Evolutionary conservation across 2,329 filamentous ascomycete genomes (phyloP), one percentile per base, ranked within the genome.

Genomic region (Zalaria obscura): DNA sequence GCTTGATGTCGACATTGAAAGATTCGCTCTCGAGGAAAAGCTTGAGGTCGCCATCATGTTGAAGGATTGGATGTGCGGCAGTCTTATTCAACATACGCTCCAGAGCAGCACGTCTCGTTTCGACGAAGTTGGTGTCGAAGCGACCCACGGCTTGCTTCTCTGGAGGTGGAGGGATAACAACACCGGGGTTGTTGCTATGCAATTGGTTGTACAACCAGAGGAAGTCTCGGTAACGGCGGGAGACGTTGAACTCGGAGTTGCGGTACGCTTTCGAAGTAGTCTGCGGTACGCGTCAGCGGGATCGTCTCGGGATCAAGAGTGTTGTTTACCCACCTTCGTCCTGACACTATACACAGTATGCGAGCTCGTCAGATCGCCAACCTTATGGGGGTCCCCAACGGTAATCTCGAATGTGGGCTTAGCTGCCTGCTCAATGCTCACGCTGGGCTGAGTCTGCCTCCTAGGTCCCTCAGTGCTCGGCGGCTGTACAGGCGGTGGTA

Each of bases 31-130:
- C 91, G 9, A 98, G 68, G 62, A 98, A 98, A 4, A 96, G 78
- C 67, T 98, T 98, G 47, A 98, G 65, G 56, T 98, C 91, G 4
- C 76, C 79, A 56, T 98, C 91, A 54, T 94, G 85, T 58, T 96
- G 91, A 49, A 98, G 69, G 29, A 87, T 83, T 5, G 86, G 81
- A 59, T 98, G 91, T 7, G 78, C 76, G 3, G 89, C 86, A 45
- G 79, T 91, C 69, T 94, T 96, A 73, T 95, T 96, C 41, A 95
- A 69, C 91, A 98, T 98, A 58, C 91, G 85, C 64, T 98, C 91
- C 44, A 98, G 67, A 9, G 91, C 91, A 47, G 87, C 83, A 52
- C 91, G 76, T 53, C 91, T 74, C 35, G 84, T 86, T 63, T 98
- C 91, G 47, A 98, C 87, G 62, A 98, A 98, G 60, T 95, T 93